Base-by-base conservation (phyloP, 2,329 filamentous ascomycete species). In the Teratosphaeria gauchensis region DNA sequence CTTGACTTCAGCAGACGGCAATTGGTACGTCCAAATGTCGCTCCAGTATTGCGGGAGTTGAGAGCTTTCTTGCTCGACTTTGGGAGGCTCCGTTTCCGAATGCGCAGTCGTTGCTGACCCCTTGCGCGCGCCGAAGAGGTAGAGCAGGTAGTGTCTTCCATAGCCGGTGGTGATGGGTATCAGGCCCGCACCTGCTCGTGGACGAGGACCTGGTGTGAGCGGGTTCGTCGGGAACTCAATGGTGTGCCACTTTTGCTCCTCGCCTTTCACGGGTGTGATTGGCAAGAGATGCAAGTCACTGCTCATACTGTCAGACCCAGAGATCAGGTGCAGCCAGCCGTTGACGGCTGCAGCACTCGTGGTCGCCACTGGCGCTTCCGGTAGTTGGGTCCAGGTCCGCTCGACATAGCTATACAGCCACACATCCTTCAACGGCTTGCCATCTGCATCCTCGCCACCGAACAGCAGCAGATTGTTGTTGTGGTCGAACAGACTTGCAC, bases 11-110 rank as follows among this genome's bases (percentile, higher is more conserved):
- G 59, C 71, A 4, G 75, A 76, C 1, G 72, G 74, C 6, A 77
- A 69, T 58, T 78, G 76, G n/a, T 76, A 70, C 0, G 70, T 73
- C 76, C 75, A 77, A n/a, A 74, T 70, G 58, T 77, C 75, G 57
- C 71, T 73, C 68, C 73, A 75, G 56, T 66, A 64, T 16, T 51
- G 35, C 16, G 58, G 58, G 24, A 61, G 51, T n/a, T 55, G 14
- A 21, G 42, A 38, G 52, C 28, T 32, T n/a, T 53, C 32, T 53
- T 31, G 21, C 32, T 53, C 32, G 52, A 53, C 32, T 35, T 62
- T 35, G 64, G 67, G 42, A 59, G 56, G 61, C 16, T 59, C 61
- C 1, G 62, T 53, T n/a, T 48, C 42, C 16, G 61, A 53, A n/a
- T 64, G 59, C 31, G 59, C 32, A 59, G 58, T 42, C 60, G 58